phyloP scores from a whole-genome alignment of 2,329 filamentous ascomycete genomes.

The Escovopsis sp. region DNA sequence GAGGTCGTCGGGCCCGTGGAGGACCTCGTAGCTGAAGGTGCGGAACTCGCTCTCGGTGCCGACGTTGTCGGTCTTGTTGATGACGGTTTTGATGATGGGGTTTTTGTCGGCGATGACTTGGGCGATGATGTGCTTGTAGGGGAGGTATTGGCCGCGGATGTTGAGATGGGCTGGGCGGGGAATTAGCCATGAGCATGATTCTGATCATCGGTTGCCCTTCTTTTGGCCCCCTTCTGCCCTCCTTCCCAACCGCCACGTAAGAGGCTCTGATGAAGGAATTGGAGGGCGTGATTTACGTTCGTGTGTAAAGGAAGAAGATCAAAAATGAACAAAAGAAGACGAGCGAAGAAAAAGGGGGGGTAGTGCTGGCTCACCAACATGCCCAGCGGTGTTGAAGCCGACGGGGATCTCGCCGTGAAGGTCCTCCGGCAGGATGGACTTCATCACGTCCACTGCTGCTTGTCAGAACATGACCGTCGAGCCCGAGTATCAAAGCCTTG shows the following conservation, averaged over 20 bases:
- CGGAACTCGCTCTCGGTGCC: conserved; percentile 74
- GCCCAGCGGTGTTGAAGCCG: conserved; percentile 78
- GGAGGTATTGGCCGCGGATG: conserved; percentile 65
- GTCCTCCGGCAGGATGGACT: conserved; percentile 64
- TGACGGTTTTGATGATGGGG: conserved; percentile 65
- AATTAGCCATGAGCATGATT: too few species aligned
- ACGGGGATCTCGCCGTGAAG: conserved; percentile 66
- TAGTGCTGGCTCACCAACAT: conserved; percentile 47
- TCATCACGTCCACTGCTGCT: conserved; percentile 59
- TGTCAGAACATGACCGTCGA: neutral
- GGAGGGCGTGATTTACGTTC: too few species aligned
- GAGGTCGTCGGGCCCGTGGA: conserved; percentile 68
- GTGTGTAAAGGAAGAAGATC: too few species aligned
- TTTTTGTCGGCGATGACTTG: conserved; percentile 86
- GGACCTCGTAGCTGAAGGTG: conserved; percentile 84
- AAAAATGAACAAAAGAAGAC: too few species aligned
- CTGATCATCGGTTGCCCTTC: too few species aligned
- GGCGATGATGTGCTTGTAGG: conserved; percentile 76
- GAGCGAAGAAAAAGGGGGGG: too few species aligned
- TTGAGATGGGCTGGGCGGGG: conserved; percentile 61
- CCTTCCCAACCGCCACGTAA: too few species aligned
- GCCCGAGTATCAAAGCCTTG: neutral
- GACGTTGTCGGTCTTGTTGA: conserved; percentile 88
- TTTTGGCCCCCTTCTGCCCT: too few species aligned
- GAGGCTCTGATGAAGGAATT: too few species aligned